Base-by-base conservation (phyloP, 345 rosid genomes). In the Gynandropsis gynandra region DNA sequence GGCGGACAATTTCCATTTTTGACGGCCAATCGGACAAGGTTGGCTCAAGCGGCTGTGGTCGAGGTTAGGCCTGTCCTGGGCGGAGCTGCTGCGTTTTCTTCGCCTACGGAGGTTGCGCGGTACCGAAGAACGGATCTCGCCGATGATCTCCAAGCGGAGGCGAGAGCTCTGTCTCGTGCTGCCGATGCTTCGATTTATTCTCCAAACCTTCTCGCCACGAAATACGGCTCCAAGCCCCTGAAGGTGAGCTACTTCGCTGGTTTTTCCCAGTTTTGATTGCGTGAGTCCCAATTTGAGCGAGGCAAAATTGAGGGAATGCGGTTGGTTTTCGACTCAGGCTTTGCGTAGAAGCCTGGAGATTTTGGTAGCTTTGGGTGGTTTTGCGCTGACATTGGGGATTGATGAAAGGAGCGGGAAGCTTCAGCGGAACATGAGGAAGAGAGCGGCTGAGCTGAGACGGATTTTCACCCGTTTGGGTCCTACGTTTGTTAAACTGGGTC, bases 401-500 rank as follows among this genome's bases (percentile, higher is more conserved):
- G 98, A 92, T 60, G 72, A 84, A 53, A 78, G 76, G 57, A 78
- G 68, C 40, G 95, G 95, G 11, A 58, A 49, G 33, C 56, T 84
- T 24, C 80, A 84, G 20, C 65, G 41, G 42, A 87, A 92, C 50
- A 92, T 83, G 87, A 80, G 77, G 64, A 71, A 52, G 69, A 75
- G 96, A 46, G 96, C 89, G 0, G 53, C 41, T 54, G 80, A 92
- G 65, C 74, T 92, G 51, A 65, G 85, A 10, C 50, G 32, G 8
- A 87, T 82, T 14, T 87, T 92, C 72, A 87, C 89, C 34, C 77
- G 86, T 57, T 66, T 92, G 16, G 98, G 98, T 0, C 95, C 98
- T 27, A 84, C 98, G 53, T 92, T 92, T 42, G 96, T 92, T 12
- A 92, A 92, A 65, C 61, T 92, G 3, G 98, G 98, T 47, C 98